phyloP scores from a whole-genome alignment of 768 basidiomycete species.

The Lyophyllum decastes region DNA sequence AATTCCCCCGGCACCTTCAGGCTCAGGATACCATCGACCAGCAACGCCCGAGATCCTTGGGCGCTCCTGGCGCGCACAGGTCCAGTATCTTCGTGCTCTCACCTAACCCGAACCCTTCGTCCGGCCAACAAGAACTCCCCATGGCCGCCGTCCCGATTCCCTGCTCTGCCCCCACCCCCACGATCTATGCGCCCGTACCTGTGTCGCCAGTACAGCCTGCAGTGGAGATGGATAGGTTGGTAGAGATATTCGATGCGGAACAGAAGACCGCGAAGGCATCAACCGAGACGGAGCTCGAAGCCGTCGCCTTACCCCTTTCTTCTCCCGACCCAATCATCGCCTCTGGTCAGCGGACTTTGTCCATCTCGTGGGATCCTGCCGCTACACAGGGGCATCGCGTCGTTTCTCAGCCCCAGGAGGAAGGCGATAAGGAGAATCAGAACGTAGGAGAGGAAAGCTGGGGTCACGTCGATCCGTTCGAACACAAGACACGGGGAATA shows the following conservation, averaged over 20 bases:
- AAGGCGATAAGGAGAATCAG: conserved; percentile 46
- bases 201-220: conserved; percentile 8
- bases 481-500: conserved; percentile 27
- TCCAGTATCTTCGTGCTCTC: conserved; percentile 18
- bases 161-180: conserved; percentile 11
- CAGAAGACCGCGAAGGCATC: neutral
- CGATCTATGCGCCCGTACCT: conserved; percentile 16
- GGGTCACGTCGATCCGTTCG: conserved; percentile 37
- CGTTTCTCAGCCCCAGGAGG: conserved; percentile 15
- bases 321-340: neutral
- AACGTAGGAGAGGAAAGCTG: conserved; percentile 36
- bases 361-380: neutral
- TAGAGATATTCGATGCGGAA: neutral
- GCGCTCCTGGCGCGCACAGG: conserved; percentile 16
- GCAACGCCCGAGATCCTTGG: conserved; percentile 12
- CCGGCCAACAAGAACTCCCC: conserved; percentile 8
- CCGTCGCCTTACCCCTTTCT: neutral
- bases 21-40: conserved; percentile 15
- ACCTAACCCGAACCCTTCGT: conserved; percentile 14
- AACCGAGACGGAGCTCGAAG: neutral
- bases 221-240: conserved; percentile 10
- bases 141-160: conserved; percentile 9
- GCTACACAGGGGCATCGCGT: conserved; percentile 6
- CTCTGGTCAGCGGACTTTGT: neutral
- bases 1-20: conserved; percentile 17